phyloP scores from a whole-genome alignment of 176 grass and related monocot genomes.

The Cenchrus purpureus region DNA sequence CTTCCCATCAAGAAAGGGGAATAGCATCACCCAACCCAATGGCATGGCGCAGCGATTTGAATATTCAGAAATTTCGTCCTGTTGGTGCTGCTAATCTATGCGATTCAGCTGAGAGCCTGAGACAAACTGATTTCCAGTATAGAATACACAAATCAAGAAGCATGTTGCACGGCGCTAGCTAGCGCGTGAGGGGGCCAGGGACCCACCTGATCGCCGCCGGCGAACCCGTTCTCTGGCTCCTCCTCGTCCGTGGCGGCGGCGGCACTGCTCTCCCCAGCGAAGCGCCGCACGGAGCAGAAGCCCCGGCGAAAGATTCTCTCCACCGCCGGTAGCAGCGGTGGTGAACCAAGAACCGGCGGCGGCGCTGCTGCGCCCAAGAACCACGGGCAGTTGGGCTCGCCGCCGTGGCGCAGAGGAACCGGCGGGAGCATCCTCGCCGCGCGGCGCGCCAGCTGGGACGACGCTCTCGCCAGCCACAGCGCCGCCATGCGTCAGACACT shows the following conservation, averaged over 20 bases:
- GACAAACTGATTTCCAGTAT: background rate
- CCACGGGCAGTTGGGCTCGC: background rate
- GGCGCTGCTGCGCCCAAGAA: background rate
- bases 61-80: background rate
- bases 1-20: background rate
- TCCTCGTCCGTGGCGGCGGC: background rate
- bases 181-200: background rate
- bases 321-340: background rate
- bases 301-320: background rate
- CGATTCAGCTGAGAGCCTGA: background rate
- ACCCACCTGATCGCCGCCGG: constrained; percentile 32
- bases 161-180: background rate
- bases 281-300: constrained; percentile 51
- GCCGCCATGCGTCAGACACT: constrained; percentile 23
- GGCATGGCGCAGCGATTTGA: background rate
- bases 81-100: background rate
- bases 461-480: constrained; percentile 26
- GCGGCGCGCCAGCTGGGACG: constrained; percentile 32
- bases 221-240: constrained; percentile 29
- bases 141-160: constrained; percentile 17
- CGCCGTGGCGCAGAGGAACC: background rate
- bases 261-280: constrained; percentile 30
- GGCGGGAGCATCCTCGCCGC: constrained; percentile 7
- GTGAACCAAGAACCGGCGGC: constrained; percentile 7
- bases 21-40: background rate